A percentile compares a stretch with the other conserved stretches of the same genome.
Conservation (phyloP, 2,329 filamentous ascomycete species). For the Aspergillus sp. region DNA sequence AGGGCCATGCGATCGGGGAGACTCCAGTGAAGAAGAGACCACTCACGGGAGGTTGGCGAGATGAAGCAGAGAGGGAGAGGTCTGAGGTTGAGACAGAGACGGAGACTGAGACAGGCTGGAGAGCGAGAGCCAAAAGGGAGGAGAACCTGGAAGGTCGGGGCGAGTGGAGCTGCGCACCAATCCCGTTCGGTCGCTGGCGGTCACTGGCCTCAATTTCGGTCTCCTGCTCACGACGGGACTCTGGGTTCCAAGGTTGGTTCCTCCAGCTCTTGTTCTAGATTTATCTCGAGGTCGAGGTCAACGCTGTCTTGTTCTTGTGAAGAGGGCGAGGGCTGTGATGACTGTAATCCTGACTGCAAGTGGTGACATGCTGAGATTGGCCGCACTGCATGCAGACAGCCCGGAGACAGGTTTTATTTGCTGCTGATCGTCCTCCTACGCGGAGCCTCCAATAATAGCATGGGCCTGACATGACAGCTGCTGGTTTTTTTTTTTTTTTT, state of each 20-base stretch:
- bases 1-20: slow-evolving; percentile 17
- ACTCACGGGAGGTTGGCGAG: neutral
- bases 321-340: neutral
- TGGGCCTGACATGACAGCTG: neutral
- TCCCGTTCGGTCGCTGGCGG: slow-evolving; percentile 13
- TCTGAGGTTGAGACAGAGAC: slow-evolving; percentile 2
- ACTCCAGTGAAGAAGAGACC: slow-evolving; percentile 1
- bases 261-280: neutral
- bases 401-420: neutral
- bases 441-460: neutral
- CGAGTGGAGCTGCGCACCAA: slow-evolving; percentile 11
- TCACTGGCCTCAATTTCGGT: slow-evolving; percentile 2
- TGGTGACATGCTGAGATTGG: neutral
- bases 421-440: neutral
- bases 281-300: neutral
- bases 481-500: neutral
- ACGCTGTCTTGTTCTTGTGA: neutral
- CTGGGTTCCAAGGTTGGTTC: neutral
- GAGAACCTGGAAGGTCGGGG: slow-evolving; percentile 1
- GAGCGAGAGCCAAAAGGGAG: slow-evolving; percentile 9
- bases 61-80: neutral
- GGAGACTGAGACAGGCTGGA: neutral
- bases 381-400: neutral
- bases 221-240: neutral
- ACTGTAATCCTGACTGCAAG: neutral